Conservation (phyloP, 2,329 filamentous ascomycete genomes). For the Fusarium kyushuense region DNA sequence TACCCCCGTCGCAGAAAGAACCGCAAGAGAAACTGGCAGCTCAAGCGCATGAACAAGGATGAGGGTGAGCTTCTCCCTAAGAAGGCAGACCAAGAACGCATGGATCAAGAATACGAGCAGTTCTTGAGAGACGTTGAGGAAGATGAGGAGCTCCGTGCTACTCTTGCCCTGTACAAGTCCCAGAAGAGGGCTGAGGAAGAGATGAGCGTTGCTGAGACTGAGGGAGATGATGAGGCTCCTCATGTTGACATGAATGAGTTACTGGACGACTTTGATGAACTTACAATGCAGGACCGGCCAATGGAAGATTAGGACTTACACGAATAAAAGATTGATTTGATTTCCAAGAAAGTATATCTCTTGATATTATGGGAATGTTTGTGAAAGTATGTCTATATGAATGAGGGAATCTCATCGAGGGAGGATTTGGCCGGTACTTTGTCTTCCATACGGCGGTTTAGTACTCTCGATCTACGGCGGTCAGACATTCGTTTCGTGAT, state of each 20-base stretch:
- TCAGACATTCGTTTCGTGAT: constrained; percentile 49
- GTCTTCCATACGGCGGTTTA: constrained; percentile 41
- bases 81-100: constrained; percentile 86
- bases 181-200: constrained; percentile 66
- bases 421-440: constrained; percentile 27
- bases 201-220: constrained; percentile 76
- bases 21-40: constrained; percentile 87
- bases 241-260: constrained; percentile 83
- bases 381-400: constrained; percentile 46
- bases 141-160: constrained; percentile 86
- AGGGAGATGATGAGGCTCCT: constrained; percentile 74
- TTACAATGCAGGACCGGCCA: constrained; percentile 58
- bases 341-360: background rate
- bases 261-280: constrained; percentile 92
- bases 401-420: constrained; percentile 54
- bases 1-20: constrained; percentile 87
- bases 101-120: constrained; percentile 96
- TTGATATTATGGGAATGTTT: background rate
- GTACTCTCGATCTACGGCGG: constrained; percentile 50
- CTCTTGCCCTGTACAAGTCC: constrained; percentile 87
- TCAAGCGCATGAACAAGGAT: constrained; percentile 93
- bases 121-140: constrained; percentile 98
- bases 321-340: constrained; percentile 44
- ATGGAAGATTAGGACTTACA: constrained; percentile 52
- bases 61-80: constrained; percentile 88